Base-by-base conservation (phyloP, 2,329 filamentous ascomycete genomes). In the Xylaria sp. region DNA sequence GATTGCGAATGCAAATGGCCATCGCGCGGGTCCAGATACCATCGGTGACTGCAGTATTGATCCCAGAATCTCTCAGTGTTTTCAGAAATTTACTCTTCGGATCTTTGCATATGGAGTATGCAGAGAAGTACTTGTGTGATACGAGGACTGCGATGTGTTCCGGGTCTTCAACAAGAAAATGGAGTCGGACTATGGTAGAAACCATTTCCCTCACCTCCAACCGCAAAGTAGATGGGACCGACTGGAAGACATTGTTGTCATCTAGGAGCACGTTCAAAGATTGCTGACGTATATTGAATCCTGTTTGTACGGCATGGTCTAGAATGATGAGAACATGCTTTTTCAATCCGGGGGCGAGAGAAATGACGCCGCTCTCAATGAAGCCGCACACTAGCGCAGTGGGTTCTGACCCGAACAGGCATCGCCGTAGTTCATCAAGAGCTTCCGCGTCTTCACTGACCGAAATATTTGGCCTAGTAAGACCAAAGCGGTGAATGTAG, bases 391-490 rank as follows among this genome's bases (percentile, higher is more conserved):
- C 21, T 2, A 57, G 32, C n/a, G 53, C 53, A 25, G 53, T 40
- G 53, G 53, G 53, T 25, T 57, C 53, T 40, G 32, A 57, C 29
- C 21, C 32, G 32, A 57, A 57, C 32, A 57, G 53, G 5, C 18
- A 29, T 13, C 32, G 29, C 9, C 53, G 53, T 40, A 57, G 21
- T 16, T 12, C 12, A 25, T 40, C 18, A 40, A 57, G 53, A 40
- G 2, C 53, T 25, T 5, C 2, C 6, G 6, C 3, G 8, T 23
- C 53, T 1, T 40, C 53, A 5, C 32, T 13, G 9, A 5, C 32
- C 5, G 53, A 23, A 40, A 29, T 9, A 4, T 25, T 25, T 18
- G 53, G 21, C 18, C 21, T 57, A 18, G 32, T 13, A 23, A 57
- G 29, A 10, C 53, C 53, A 40, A 57, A n/a, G 8, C 53, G 53